Base-by-base conservation (phyloP, 768 basidiomycete species). In the Fomitopsis serialis region DNA sequence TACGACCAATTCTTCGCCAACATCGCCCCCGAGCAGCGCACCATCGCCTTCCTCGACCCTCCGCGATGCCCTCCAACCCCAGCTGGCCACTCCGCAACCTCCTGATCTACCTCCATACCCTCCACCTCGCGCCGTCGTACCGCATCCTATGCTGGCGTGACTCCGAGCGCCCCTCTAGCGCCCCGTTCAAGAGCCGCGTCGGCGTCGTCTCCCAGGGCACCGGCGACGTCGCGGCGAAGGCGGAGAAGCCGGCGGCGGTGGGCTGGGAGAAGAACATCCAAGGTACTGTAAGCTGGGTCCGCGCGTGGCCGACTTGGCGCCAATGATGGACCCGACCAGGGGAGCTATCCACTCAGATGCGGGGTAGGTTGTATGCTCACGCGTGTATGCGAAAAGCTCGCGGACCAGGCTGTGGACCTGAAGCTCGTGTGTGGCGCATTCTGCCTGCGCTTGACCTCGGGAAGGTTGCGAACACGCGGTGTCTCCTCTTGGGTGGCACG, bases 351-450 rank as follows among this genome's bases (percentile, higher is more conserved):
- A 9, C 9, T 9, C 8, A 8, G 34, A 35, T 15, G 34, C 15
- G 34, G 32, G 3, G n/a, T 15, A 42, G 35, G 27, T 29, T 46
- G 23, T 5, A 29, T 22, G 10, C n/a, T n/a, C n/a, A 50, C 32
- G 22, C 36, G 6, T 19, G 42, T 23, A 27, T 1, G 36, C 6
- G 34, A 35, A 58, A 93, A 93, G 60, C 79, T 98, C 5, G 95
- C 96, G 0, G 85, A 91, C 58, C 96, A 99, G 69, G 97, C 97
- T 0, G 93, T 98, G 17, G 94, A 98, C 70, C 75, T 98, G 45
- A 98, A 98, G 66, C 78, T 99, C 37, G 98, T 99, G 96, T 81
- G 21, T 98, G 96, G 96, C 81, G 96, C 19, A 93, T 98, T 58
- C 74, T 98, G 19, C 97, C 97, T 12, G 72, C 80, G 0, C 81